Evolutionary conservation across 495 filamentous ascomycete species (phyloP).

Genomic region (Neurospora terricola): DNA sequence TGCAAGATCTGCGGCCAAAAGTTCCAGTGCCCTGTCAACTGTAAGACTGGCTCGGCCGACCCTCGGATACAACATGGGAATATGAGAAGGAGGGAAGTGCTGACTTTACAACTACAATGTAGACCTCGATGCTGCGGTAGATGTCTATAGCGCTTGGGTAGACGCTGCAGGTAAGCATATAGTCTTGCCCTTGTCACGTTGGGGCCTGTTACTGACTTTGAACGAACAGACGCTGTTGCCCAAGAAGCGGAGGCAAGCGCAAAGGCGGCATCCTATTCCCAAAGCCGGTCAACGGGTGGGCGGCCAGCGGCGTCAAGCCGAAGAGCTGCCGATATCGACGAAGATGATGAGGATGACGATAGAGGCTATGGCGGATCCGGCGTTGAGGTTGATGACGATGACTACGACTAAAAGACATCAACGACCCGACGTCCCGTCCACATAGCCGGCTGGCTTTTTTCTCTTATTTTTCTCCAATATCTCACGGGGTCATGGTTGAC

Average conservation of each 20-base stretch:
- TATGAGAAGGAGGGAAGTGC: background rate
- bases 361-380: constrained; percentile 32
- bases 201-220: constrained; percentile 9
- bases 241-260: constrained; percentile 22
- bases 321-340: constrained; percentile 33
- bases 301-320: constrained; percentile 12
- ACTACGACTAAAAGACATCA: constrained; percentile 20
- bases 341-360: constrained; percentile 33
- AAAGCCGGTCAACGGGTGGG: constrained; percentile 1
- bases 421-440: background rate
- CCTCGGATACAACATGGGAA: background rate
- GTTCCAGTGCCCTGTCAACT: constrained; percentile 88
- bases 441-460: background rate
- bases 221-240: constrained; percentile 30
- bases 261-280: background rate
- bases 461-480: background rate
- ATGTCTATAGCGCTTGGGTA: constrained; percentile 97
- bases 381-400: constrained; percentile 34
- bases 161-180: constrained; percentile 76
- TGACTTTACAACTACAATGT: background rate
- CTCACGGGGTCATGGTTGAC: background rate
- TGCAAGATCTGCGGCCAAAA: constrained; percentile 91
- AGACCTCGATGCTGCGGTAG: constrained; percentile 84
- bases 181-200: constrained; percentile 15
- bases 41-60: constrained; percentile 38